phyloP scores from a whole-genome alignment of 345 rosid genomes.

The Eucalyptus sp. region DNA sequence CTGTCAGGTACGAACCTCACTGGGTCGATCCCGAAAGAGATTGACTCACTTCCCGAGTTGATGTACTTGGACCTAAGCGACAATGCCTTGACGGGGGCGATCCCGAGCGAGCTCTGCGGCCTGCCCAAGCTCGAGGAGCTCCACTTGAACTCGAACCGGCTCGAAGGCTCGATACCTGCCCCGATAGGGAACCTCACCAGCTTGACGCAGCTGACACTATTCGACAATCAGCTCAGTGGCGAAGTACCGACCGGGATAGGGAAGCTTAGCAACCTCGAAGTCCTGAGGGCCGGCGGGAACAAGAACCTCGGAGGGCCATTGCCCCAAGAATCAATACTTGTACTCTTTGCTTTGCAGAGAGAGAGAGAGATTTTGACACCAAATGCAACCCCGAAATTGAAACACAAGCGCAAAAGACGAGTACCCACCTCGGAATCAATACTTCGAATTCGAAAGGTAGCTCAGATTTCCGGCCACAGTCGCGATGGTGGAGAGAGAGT shows the following conservation, averaged over 20 bases:
- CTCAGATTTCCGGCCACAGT: too few species aligned
- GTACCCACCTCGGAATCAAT: too few species aligned
- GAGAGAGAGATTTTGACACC: too few species aligned
- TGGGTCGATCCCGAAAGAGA: constrained; percentile 45
- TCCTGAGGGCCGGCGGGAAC: constrained; percentile 82
- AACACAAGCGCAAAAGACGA: too few species aligned
- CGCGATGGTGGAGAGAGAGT: too few species aligned
- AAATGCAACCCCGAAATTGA: too few species aligned
- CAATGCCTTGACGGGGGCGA: constrained; percentile 54
- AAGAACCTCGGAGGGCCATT: constrained; percentile 61
- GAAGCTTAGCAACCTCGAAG: constrained; percentile 32
- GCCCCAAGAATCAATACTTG: constrained; percentile 51
- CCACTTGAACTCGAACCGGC: constrained; percentile 47
- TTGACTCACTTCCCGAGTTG: constrained; percentile 24
- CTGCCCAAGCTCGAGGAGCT: constrained; percentile 44
- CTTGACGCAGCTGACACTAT: constrained; percentile 37
- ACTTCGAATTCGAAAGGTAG: too few species aligned
- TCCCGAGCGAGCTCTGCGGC: constrained; percentile 55
- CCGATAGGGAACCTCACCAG: constrained; percentile 49
- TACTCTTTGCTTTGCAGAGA: too few species aligned
- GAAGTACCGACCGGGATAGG: constrained; percentile 54
- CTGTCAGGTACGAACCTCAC: constrained; percentile 55
- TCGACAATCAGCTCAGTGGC: constrained; percentile 64
- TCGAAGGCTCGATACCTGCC: constrained; percentile 49
- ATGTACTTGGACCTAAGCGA: constrained; percentile 47